These are phyloP conservation scores for Solanum dulcamara DNA, from an alignment of 257 asterid species.

Conservation along the genomic window DNA sequence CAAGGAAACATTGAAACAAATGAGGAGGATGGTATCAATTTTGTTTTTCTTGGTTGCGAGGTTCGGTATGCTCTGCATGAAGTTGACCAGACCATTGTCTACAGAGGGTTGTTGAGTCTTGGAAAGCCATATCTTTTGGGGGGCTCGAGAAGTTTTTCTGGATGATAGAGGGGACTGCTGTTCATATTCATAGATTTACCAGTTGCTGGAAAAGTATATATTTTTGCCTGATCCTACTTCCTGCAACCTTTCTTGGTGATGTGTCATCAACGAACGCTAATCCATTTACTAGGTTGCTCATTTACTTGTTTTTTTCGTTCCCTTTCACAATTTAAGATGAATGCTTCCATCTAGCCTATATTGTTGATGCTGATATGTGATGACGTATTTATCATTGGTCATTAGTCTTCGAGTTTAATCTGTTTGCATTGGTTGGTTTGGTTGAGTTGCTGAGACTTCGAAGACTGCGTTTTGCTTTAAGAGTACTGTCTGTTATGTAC, in stretches of 20 bases:
- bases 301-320: neutral
- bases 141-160: neutral
- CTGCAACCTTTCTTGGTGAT: neutral
- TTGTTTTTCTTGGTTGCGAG: neutral
- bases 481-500: neutral
- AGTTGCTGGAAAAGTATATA: neutral
- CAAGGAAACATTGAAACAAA: constrained; percentile 42
- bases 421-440: neutral
- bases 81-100: neutral
- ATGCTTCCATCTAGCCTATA: neutral
- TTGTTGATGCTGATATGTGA: neutral
- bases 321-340: neutral
- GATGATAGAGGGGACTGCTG: neutral
- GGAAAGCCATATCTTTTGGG: neutral
- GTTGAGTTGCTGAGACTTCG: neutral
- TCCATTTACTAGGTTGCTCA: neutral
- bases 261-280: neutral
- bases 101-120: neutral
- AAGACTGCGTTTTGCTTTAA: neutral
- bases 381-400: neutral
- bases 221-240: neutral
- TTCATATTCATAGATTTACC: neutral
- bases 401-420: neutral
- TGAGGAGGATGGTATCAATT: neutral
- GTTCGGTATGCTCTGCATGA: neutral